Evolutionary conservation across 495 filamentous ascomycete species (phyloP).

Genomic region (Penicillium samsonianum): DNA sequence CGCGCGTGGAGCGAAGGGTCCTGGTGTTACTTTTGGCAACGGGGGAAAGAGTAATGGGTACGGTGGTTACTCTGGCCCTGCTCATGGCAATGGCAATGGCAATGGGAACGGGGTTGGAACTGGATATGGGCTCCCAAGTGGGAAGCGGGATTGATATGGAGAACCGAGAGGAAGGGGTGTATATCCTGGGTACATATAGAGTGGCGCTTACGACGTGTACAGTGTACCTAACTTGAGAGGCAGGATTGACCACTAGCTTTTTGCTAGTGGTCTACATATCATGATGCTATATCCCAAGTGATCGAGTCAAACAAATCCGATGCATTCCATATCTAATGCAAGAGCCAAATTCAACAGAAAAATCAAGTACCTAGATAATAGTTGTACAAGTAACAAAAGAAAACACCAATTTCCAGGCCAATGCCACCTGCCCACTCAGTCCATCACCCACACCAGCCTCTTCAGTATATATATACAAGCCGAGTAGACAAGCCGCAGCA

Average conservation of each 20-base stretch:
- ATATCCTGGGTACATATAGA: slow-evolving; percentile 11
- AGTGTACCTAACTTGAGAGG: slow-evolving; percentile 13
- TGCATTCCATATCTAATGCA: slow-evolving; percentile 32
- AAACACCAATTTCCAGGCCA: slow-evolving; percentile 12
- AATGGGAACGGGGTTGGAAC: slow-evolving; percentile 24
- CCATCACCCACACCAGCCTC: slow-evolving; percentile 8
- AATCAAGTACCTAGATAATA: slow-evolving; percentile 18
- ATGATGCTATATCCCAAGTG: neutral
- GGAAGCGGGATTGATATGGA: slow-evolving; percentile 54
- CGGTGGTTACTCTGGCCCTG: slow-evolving; percentile 44
- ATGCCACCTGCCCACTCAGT: neutral
- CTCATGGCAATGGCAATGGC: slow-evolving; percentile 25
- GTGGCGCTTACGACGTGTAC: slow-evolving; percentile 10
- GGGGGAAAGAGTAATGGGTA: slow-evolving; percentile 52
- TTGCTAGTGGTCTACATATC: neutral
- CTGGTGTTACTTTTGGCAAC: slow-evolving; percentile 47
- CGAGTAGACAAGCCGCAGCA: slow-evolving; percentile 14
- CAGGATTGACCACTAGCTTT: neutral
- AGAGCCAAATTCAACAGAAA: slow-evolving; percentile 14
- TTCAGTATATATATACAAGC: slow-evolving; percentile 24
- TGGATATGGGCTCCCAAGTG: slow-evolving; percentile 48
- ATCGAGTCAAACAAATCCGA: slow-evolving; percentile 18
- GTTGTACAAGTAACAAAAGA: slow-evolving; percentile 25
- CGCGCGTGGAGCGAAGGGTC: slow-evolving; percentile 26
- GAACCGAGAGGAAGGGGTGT: neutral